Percentiles rank a stretch among this genome's conserved stretches.
Conservation (phyloP, 305 asterid species). For the Fraxinus baroniana region DNA sequence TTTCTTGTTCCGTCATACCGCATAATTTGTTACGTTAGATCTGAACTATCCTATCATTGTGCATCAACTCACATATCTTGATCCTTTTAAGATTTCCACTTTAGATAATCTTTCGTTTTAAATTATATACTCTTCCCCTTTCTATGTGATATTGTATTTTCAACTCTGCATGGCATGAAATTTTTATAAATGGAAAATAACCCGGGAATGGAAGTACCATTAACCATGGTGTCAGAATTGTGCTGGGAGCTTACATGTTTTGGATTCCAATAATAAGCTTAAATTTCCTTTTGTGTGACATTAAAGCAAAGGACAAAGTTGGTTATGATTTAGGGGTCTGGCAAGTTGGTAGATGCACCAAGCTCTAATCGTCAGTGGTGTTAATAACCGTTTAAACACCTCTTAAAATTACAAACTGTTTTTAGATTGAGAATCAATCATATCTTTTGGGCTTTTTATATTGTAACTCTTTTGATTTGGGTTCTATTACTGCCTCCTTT, state of each 20-base stretch:
- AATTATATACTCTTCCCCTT: background rate
- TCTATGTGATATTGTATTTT: background rate
- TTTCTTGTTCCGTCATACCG: too few species aligned
- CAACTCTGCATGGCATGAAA: background rate
- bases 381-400: slow-evolving; percentile 1
- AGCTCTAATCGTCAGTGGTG: background rate
- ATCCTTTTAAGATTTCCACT: too few species aligned
- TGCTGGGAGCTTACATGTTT: background rate
- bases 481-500: slow-evolving; percentile 1
- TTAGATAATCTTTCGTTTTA: too few species aligned
- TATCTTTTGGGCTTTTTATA: background rate
- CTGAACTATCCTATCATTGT: background rate
- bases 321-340: background rate
- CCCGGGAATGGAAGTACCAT: background rate
- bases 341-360: background rate
- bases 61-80: background rate
- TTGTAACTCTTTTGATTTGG: background rate
- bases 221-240: background rate
- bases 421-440: background rate
- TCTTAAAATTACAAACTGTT: background rate
- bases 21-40: too few species aligned
- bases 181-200: background rate
- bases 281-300: background rate
- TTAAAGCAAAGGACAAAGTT: background rate
- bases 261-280: background rate